These are phyloP conservation scores for Aspergillus panamensis DNA, from an alignment of 495 filamentous ascomycete species.

Conservation along the genomic window DNA sequence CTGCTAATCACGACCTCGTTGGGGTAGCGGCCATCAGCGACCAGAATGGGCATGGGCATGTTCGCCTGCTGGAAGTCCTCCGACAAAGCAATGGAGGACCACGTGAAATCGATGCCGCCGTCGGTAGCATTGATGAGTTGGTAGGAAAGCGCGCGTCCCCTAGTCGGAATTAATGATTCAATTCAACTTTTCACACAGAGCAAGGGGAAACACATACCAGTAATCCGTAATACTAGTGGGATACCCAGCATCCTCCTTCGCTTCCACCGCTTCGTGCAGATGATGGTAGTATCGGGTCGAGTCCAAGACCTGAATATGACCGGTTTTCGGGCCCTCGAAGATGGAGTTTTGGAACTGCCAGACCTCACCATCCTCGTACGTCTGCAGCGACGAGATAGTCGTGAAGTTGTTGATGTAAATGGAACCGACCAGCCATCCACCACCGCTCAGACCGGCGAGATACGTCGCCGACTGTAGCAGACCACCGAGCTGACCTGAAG, in stretches of 20 bases:
- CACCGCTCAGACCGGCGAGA: conserved; percentile 79
- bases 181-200: not conserved
- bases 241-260: conserved; percentile 69
- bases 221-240: conserved; percentile 81
- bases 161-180: conserved; percentile 19
- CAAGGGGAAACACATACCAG: conserved; percentile 48
- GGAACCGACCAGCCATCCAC: conserved; percentile 82
- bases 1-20: conserved; percentile 59
- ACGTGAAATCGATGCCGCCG: conserved; percentile 79
- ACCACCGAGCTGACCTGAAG: conserved; percentile 72
- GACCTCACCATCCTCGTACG: conserved; percentile 38
- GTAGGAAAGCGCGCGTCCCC: conserved; percentile 69
- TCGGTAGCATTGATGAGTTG: conserved; percentile 77
- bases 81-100: conserved; percentile 75
- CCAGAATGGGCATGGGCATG: conserved; percentile 77
- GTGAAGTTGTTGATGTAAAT: conserved; percentile 91
- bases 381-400: conserved; percentile 57
- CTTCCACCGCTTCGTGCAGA: conserved; percentile 56
- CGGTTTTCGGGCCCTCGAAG: conserved; percentile 58
- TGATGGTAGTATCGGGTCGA: conserved; percentile 64
- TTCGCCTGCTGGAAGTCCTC: conserved; percentile 64
- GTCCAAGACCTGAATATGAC: conserved; percentile 50
- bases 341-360: conserved; percentile 83
- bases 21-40: conserved; percentile 71
- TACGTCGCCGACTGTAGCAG: conserved; percentile 84